These are phyloP conservation scores for Aureobasidium mangrovei DNA, from an alignment of 2,329 filamentous ascomycete species.

Conservation along the genomic window DNA sequence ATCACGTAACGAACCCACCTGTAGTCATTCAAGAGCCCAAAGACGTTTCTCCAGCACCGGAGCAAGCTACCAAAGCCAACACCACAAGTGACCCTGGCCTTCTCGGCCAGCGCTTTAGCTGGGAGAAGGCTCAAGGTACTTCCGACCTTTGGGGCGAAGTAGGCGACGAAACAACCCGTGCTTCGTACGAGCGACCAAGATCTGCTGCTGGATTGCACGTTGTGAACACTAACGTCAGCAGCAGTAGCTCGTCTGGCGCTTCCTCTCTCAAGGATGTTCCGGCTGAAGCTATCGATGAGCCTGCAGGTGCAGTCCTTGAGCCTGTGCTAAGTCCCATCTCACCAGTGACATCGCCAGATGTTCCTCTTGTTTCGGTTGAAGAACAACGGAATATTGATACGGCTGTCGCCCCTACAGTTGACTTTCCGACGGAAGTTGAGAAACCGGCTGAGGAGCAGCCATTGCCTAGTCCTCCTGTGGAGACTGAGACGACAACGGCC, in stretches of 20 bases:
- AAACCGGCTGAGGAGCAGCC: not conserved
- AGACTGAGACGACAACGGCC: not conserved
- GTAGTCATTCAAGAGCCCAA: not conserved
- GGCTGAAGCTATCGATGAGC: not conserved
- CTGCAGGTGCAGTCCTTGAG: not conserved
- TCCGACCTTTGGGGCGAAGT: slow-evolving; percentile 8
- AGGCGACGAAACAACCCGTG: slow-evolving; percentile 14
- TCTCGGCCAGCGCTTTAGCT: slow-evolving; percentile 31
- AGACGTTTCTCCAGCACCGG: not conserved
- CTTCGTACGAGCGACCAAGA: slow-evolving; percentile 23
- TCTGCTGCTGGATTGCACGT: slow-evolving; percentile 32
- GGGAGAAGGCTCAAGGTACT: slow-evolving; percentile 24
- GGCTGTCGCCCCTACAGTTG: not conserved
- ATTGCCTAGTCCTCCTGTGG: not conserved
- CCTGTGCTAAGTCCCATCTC: not conserved
- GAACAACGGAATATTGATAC: not conserved
- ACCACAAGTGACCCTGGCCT: slow-evolving; percentile 14
- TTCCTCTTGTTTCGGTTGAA: not conserved
- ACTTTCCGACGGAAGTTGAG: not conserved
- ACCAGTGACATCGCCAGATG: not conserved
- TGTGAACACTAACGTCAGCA: slow-evolving; percentile 33
- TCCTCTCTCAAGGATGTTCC: not conserved
- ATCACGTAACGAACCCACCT: not conserved
- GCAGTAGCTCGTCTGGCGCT: slow-evolving; percentile 15
- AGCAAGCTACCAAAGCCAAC: not conserved